Evolutionary conservation across 1,284 basidiomycete genomes (phyloP), one percentile per base, ranked within the genome.

Genomic region (Vanrija sp.): DNA sequence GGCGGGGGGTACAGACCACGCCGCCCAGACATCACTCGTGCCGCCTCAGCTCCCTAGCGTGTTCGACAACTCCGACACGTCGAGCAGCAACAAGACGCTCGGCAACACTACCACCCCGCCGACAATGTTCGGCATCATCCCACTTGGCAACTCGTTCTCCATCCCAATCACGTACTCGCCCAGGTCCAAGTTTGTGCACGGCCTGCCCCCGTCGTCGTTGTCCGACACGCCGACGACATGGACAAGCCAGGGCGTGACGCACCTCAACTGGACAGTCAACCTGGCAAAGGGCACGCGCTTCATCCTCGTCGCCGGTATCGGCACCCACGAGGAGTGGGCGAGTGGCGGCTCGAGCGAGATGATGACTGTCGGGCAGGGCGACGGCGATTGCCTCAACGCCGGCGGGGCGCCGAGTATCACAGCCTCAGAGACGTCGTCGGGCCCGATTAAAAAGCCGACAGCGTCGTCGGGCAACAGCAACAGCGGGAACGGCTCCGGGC

Each of bases 211-310:
- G 5, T 56, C 62, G 8, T 64, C 58, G 0, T 25, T 71, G 1
- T 70, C 69, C 9, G 61, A 72, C 43, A 49, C 60, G 4, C 71
- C 73, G 1, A 73, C 73, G 1, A 75, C 72, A 8, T 64, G 55
- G 55, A 73, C 72, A 12, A 28, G 18, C 16, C 52, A 67, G 25
- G 73, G 73, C 12, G 64, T 66, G n/a, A 72, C 73, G 0, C 58
- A 70, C 38, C 51, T 73, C 28, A 69, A 75, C 53, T 72, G 69
- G 70, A 72, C 71, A 14, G 60, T 75, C 16, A 65, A 60, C 43
- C 57, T 75, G n/a, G 65, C 71, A 1, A 73, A 73, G 51, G 73
- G 73, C 10, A 75, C 73, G n/a, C 58, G 72, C 10, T 75, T 75
- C 55, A 69, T 75, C 26, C 56, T 75, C 10, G 72, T 75, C 5